These are phyloP conservation scores for Ophiostoma angusticollis DNA, from an alignment of 2,329 filamentous ascomycete genomes.

Conservation along the genomic window DNA sequence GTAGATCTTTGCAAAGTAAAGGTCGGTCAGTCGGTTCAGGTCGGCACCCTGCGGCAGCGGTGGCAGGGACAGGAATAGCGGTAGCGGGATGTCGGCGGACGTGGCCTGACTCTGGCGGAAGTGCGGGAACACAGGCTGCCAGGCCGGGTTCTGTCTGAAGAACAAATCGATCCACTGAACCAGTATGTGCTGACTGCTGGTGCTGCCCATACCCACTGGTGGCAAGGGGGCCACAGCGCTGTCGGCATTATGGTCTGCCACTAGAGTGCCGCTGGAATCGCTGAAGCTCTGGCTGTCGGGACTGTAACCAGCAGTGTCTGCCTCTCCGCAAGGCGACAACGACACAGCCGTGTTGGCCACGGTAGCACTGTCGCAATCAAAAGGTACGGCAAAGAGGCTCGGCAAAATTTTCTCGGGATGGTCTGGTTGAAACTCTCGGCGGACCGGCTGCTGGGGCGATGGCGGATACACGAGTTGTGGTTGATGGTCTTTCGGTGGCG, in stretches of 20 bases:
- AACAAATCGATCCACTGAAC: slow-evolving; percentile 10
- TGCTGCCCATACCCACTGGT: not conserved
- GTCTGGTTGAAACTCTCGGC: not conserved
- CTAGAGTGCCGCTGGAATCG: not conserved
- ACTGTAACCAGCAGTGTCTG: not conserved
- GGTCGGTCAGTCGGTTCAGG: not conserved
- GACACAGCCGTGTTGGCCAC: too few relatives aligned
- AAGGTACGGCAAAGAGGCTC: not conserved
- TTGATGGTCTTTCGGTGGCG: not conserved
- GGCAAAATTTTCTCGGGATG: not conserved
- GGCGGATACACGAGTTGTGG: not conserved
- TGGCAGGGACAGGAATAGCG: not conserved
- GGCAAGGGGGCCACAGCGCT: too few relatives aligned
- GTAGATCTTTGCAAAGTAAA: not conserved
- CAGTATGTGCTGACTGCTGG: slow-evolving; percentile 5
- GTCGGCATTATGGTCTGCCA: not conserved
- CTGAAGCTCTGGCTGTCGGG: not conserved
- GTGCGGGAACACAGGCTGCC: slow-evolving; percentile 6
- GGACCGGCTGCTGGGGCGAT: not conserved
- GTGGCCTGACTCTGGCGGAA: slow-evolving; percentile 5
- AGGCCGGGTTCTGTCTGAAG: slow-evolving; percentile 4
- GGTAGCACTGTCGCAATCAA: not conserved
- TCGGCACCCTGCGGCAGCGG: not conserved
- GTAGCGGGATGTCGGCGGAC: slow-evolving; percentile 4
- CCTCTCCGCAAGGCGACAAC: too few relatives aligned